Evolutionary conservation across 441 rosid genomes (phyloP).

Genomic region (Metrosideros polymorpha): DNA sequence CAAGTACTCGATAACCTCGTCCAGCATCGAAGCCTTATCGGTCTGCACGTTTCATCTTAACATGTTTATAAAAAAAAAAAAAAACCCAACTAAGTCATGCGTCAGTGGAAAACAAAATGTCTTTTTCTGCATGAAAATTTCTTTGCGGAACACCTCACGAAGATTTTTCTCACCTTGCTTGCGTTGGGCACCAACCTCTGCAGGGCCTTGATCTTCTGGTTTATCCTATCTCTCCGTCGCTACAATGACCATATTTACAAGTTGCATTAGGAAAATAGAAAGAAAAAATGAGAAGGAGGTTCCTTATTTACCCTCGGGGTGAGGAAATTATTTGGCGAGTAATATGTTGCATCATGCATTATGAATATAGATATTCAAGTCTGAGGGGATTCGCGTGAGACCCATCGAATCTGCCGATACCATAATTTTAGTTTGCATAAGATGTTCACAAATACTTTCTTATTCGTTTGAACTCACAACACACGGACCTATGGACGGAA

Average conservation of each 20-base stretch:
- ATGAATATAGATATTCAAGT: background rate
- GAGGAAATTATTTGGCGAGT: background rate
- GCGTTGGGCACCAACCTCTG: conserved; percentile 67
- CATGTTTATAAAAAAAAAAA: background rate
- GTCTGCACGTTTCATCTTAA: conserved; percentile 24
- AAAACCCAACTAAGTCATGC: background rate
- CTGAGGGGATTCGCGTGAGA: background rate
- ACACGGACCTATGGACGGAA: background rate
- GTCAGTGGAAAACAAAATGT: background rate
- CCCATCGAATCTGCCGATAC: background rate
- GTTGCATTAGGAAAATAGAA: background rate
- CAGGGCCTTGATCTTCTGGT: conserved; percentile 65
- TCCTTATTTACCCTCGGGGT: background rate
- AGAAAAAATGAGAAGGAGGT: background rate
- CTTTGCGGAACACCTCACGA: background rate
- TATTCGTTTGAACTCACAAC: background rate
- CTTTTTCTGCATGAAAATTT: background rate
- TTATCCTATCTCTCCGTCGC: conserved; percentile 71
- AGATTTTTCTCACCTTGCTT: conserved; percentile 31
- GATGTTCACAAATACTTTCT: background rate
- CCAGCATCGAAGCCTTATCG: conserved; percentile 70
- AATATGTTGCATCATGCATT: background rate
- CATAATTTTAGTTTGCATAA: background rate
- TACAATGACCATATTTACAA: conserved; percentile 1
- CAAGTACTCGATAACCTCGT: conserved; percentile 61